Evolutionary conservation across 192 early-diverging fungal species (phyloP).

Genomic region (Backusella mclennaniae): DNA sequence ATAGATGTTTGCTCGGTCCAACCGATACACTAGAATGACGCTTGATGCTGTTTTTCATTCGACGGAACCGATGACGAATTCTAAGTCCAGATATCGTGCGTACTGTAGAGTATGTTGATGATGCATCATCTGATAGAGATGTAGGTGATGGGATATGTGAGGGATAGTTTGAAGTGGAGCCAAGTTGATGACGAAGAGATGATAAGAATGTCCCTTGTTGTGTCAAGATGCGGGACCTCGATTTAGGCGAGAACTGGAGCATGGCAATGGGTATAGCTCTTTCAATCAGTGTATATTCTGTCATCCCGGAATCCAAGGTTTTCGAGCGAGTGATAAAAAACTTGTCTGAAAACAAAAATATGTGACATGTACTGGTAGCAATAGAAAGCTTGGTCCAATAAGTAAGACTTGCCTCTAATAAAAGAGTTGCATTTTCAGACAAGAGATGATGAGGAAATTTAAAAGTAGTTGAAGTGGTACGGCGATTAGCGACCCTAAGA

Average conservation of each 20-base stretch:
- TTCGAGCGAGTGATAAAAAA: slow-evolving; percentile 9
- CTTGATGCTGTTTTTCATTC: slow-evolving; percentile 3
- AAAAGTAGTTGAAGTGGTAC: not conserved
- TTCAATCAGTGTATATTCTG: not conserved
- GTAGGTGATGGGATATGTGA: not conserved
- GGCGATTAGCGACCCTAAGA: not conserved
- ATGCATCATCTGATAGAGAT: slow-evolving; percentile 1
- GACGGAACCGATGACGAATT: not conserved
- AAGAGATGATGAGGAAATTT: not conserved
- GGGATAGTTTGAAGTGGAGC: not conserved
- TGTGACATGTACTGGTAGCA: not conserved
- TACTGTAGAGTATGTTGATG: not conserved
- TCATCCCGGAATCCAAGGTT: not conserved
- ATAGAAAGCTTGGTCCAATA: not conserved
- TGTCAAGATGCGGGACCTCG: not conserved
- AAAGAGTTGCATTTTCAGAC: not conserved
- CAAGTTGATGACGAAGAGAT: not conserved
- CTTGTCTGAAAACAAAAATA: slow-evolving; percentile 10
- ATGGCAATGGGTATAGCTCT: slow-evolving; percentile 15
- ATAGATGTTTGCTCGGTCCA: not conserved
- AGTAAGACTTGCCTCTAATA: slow-evolving; percentile 1
- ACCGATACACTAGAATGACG: not conserved
- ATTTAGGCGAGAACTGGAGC: not conserved
- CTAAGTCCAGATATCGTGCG: not conserved
- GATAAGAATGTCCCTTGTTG: not conserved